These are phyloP conservation scores for Serendipita sp. DNA, from an alignment of 768 basidiomycete species.

Conservation along the genomic window DNA sequence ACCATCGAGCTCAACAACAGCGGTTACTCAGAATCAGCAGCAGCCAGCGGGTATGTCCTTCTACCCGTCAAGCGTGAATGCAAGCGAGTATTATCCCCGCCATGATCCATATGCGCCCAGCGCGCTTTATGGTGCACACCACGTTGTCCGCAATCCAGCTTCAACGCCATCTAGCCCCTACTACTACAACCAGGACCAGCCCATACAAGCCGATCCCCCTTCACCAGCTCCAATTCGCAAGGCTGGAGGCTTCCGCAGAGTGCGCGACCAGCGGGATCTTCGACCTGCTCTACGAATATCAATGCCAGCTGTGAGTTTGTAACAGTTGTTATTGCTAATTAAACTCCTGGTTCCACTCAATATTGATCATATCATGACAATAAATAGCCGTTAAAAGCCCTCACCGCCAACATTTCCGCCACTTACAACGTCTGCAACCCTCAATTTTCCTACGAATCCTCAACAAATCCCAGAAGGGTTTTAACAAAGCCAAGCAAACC, in stretches of 20 bases:
- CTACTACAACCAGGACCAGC: not conserved
- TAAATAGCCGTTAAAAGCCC: slow-evolving; percentile 38
- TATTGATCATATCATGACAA: slow-evolving; percentile 19
- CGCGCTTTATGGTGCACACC: not conserved
- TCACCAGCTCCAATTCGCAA: slow-evolving; percentile 42
- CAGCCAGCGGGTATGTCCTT: not conserved
- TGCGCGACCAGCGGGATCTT: slow-evolving; percentile 62
- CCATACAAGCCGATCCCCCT: not conserved
- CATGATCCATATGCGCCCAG: slow-evolving; percentile 4
- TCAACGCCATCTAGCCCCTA: slow-evolving; percentile 1
- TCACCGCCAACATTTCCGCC: slow-evolving; percentile 77
- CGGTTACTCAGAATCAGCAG: slow-evolving; percentile 13
- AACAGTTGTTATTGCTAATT: slow-evolving; percentile 38
- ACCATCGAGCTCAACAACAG: slow-evolving; percentile 29
- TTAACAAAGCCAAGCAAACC: slow-evolving; percentile 97
- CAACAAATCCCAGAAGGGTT: slow-evolving; percentile 89
- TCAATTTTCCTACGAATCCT: slow-evolving; percentile 82
- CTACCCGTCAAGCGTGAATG: not conserved
- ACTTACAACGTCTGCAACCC: slow-evolving; percentile 94
- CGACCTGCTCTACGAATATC: slow-evolving; percentile 48
- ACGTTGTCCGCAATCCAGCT: slow-evolving; percentile 7
- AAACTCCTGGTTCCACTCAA: slow-evolving; percentile 66
- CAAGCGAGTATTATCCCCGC: slow-evolving; percentile 1
- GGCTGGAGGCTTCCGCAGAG: slow-evolving; percentile 59
- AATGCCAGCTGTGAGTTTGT: slow-evolving; percentile 48